A percentile compares a stretch with the other conserved stretches of the same genome.
These are phyloP conservation scores for Pseudocercospora crystallina DNA, from an alignment of 2,329 filamentous ascomycete genomes.

Conservation along the genomic window DNA sequence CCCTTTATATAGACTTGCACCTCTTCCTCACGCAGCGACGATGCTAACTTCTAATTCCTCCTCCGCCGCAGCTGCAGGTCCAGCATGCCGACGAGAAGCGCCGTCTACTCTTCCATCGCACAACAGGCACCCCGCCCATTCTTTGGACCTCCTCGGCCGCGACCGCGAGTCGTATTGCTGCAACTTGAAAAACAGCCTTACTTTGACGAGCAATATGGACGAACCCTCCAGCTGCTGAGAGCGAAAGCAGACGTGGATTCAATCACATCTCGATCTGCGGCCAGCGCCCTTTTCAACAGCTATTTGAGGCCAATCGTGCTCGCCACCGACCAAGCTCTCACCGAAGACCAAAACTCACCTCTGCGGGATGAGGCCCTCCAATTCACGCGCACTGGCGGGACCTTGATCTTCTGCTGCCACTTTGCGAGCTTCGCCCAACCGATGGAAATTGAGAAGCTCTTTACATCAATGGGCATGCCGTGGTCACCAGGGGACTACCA, in stretches of 20 bases:
- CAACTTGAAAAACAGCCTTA: constrained; percentile 21
- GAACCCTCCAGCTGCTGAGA: constrained; percentile 10
- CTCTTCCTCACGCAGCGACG: not conserved
- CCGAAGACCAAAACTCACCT: constrained; percentile 7
- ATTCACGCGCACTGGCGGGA: constrained; percentile 24
- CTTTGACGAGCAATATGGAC: constrained; percentile 20
- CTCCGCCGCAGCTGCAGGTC: constrained; percentile 3
- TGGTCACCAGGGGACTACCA: constrained; percentile 25
- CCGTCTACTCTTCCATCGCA: constrained; percentile 12
- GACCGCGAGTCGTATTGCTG: constrained; percentile 18
- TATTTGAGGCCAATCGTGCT: constrained; percentile 15
- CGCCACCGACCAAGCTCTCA: constrained; percentile 18
- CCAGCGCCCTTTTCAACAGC: constrained; percentile 10
- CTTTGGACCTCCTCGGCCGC: constrained; percentile 14
- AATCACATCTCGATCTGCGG: constrained; percentile 14
- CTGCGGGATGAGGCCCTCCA: constrained; percentile 15
- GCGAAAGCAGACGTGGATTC: constrained; percentile 16
- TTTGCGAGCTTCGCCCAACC: constrained; percentile 16
- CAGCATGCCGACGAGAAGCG: constrained; percentile 17
- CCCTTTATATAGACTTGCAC: constrained; percentile 6
- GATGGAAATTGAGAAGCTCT: constrained; percentile 16
- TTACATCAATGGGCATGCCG: constrained; percentile 19
- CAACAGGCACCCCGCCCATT: constrained; percentile 11
- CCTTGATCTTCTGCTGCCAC: constrained; percentile 22
- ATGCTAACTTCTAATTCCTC: constrained; percentile 4